A percentile compares a stretch with the other conserved stretches of the same genome.
Conservation (phyloP, 805 yeast genomes). For the Candida railenensis region DNA sequence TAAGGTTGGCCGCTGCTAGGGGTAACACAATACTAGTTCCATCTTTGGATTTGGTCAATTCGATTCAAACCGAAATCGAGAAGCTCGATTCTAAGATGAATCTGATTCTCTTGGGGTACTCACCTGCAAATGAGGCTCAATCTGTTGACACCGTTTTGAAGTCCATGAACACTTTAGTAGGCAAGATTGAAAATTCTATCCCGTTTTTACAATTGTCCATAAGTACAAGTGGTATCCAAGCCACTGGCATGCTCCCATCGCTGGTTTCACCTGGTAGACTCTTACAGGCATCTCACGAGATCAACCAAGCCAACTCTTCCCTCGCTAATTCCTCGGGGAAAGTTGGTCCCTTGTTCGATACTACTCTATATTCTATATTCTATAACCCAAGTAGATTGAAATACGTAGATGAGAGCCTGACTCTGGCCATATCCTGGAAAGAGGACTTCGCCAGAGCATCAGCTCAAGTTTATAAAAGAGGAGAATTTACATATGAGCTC, state of each 20-base stretch:
- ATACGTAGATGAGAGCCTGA: constrained; percentile 19
- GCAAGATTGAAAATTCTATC: constrained; percentile 62
- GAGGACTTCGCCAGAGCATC: constrained; percentile 63
- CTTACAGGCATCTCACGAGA: constrained; percentile 56
- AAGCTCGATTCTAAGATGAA: constrained; percentile 52
- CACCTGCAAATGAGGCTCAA: constrained; percentile 28
- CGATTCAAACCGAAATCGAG: constrained; percentile 57
- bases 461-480: constrained; percentile 31
- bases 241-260: constrained; percentile 48
- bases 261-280: constrained; percentile 63
- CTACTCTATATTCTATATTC: constrained; percentile 62
- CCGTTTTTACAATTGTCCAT: constrained; percentile 67
- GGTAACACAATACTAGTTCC: constrained; percentile 59
- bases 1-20: constrained; percentile 59
- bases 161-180: constrained; percentile 47
- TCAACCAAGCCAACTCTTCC: constrained; percentile 27
- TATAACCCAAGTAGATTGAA: constrained; percentile 50
- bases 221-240: constrained; percentile 65
- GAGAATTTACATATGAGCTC: constrained; percentile 43
- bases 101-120: constrained; percentile 29
- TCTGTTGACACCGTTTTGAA: constrained; percentile 47
- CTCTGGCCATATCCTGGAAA: constrained; percentile 61
- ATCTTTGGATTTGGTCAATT: constrained; percentile 53
- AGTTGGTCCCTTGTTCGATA: constrained; percentile 61
- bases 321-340: constrained; percentile 16